Percentiles rank a stretch among this genome's conserved stretches.
phyloP scores from a whole-genome alignment of 768 basidiomycete genomes.

The Tylopilus felleus region DNA sequence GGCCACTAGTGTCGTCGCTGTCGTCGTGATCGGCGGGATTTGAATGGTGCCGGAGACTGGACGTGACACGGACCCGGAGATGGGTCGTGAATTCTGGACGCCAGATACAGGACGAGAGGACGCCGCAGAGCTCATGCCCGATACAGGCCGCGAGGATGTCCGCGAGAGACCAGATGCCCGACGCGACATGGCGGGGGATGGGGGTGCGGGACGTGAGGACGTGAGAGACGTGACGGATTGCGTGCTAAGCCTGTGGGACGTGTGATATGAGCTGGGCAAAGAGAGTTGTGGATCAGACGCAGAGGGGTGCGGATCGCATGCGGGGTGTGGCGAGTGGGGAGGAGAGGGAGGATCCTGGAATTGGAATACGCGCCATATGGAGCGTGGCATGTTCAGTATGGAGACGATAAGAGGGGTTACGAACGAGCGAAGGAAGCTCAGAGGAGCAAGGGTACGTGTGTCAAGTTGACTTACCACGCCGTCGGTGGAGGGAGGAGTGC shows the following conservation, averaged over 20 bases:
- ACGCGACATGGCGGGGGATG: conserved; percentile 53
- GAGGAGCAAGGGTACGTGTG: conserved; percentile 15
- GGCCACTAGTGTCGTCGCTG: neutral
- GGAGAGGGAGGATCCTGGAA: conserved; percentile 34
- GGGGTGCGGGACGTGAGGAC: conserved; percentile 57
- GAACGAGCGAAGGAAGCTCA: conserved; percentile 25
- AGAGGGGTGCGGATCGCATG: conserved; percentile 28
- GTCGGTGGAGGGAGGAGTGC: conserved; percentile 3
- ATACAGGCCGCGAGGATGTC: conserved; percentile 23
- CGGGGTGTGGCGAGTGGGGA: conserved; percentile 21
- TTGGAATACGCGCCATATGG: conserved; percentile 24
- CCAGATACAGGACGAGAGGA: conserved; percentile 22
- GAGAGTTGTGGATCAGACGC: conserved; percentile 2
- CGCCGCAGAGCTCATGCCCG: conserved; percentile 11
- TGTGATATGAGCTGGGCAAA: conserved; percentile 3
- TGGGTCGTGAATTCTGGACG: conserved; percentile 5
- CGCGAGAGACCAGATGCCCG: conserved; percentile 34
- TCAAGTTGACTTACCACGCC: conserved; percentile 29
- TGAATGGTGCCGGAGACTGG: neutral
- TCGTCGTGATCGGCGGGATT: neutral
- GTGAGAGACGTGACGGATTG: conserved; percentile 35
- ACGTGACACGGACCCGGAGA: conserved; percentile 3
- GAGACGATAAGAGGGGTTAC: conserved; percentile 25
- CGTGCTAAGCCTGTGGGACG: conserved; percentile 20
- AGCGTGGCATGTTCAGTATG: conserved; percentile 29